Conservation (phyloP, 768 basidiomycete genomes). For the Naganishia randhawae region DNA sequence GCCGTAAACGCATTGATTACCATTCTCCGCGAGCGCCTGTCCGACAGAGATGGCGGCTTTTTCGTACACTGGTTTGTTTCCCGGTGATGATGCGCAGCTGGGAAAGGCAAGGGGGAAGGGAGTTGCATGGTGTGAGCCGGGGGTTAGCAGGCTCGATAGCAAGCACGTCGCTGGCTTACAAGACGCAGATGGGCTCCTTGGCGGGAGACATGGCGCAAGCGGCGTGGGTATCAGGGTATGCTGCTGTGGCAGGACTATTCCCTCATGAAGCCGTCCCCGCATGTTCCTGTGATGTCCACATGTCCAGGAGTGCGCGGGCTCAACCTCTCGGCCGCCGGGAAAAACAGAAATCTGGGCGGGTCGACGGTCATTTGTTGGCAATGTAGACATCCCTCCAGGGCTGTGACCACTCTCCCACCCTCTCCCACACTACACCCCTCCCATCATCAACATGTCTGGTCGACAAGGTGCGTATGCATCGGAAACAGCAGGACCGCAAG, state of each 20-base stretch:
- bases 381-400: too few relatives aligned
- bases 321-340: not conserved
- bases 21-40: conserved; percentile 61
- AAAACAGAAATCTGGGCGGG: not conserved
- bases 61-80: conserved; percentile 61
- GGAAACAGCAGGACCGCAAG: too few relatives aligned
- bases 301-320: too few relatives aligned
- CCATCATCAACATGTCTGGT: conserved; percentile 1
- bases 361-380: too few relatives aligned
- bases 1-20: conserved; percentile 74
- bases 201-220: not conserved
- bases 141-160: not conserved
- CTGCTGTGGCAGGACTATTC: not conserved
- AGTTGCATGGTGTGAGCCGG: too few relatives aligned
- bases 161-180: conserved; percentile 33
- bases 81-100: conserved; percentile 68
- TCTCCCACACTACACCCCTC: not conserved
- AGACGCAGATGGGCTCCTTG: conserved; percentile 44
- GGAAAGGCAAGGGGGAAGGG: not conserved
- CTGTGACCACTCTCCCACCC: not conserved
- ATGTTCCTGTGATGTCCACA: too few relatives aligned
- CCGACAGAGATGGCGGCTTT: conserved; percentile 75
- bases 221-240: not conserved
- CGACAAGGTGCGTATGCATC: not conserved
- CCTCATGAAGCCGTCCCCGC: too few relatives aligned